Evolutionary conservation across 495 filamentous ascomycete genomes (phyloP), one percentile per base, ranked within the genome.

Genomic region (Glonium stellatum): DNA sequence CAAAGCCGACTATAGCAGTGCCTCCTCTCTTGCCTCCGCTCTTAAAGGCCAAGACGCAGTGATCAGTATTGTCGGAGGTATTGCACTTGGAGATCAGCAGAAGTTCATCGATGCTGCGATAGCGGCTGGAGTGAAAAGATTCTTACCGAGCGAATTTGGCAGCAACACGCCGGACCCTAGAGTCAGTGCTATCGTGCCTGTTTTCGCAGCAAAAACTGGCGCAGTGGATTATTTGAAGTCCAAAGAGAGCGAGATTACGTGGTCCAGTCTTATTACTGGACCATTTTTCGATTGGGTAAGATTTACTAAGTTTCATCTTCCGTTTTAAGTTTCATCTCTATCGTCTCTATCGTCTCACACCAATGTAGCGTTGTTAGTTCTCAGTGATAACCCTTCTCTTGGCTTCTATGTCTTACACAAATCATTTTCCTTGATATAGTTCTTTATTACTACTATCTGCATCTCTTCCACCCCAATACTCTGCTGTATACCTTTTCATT

Each of bases 1-100:
- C 79, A 75, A 73, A 71, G 84, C 83, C 72, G 77, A 82, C 69
- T 84, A 86, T 67, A 86, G 82, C 76, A 85, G 83, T 0, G 77
- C 78, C 58, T 79, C 81, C 13, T 74, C 68, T 23, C 68, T 82
- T 9, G 55, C 65, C 37, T 15, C 59, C 0, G 74, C 75, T 15
- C 72, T 83, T 50, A 66, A 74, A 64, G 75, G 76, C 52, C 71
- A 77, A 61, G 78, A 83, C 68, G 78, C 72, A 2, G 68, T 82
- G 11, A 65, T 83, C 58, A 75, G 71, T 4, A 69, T 67, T 49
- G 53, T 75, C 36, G 68, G 63, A 19, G 68, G 68, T 55, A 39
- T 41, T 2, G 66, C 64, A 5, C 18, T 68, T 19, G 60, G 54
- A 1, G 56, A 68, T 18, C 72, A 76, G 59, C 21, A 61, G 27